Evolutionary conservation across 371 early-diverging fungal species (phyloP).

Genomic region (Mucor sp.): DNA sequence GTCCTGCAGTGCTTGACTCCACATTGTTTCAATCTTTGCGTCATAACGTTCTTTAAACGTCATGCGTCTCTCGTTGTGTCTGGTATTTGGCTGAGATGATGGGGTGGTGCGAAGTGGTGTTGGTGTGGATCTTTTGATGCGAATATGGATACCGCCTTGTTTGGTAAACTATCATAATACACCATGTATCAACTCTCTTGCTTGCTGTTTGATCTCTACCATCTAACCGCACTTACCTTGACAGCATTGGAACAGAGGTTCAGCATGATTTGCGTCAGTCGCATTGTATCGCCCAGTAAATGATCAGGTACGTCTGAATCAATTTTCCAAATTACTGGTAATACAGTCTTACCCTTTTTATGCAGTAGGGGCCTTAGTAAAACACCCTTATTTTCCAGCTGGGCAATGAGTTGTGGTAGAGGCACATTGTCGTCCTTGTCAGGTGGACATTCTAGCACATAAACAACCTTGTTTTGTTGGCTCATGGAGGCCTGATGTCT

Average conservation of each 20-base stretch:
- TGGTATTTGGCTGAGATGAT: slow-evolving; percentile 16
- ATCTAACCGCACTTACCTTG: too few species aligned
- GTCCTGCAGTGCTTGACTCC: slow-evolving; percentile 27
- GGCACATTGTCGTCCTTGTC: slow-evolving; percentile 56
- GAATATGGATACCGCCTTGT: slow-evolving; percentile 44
- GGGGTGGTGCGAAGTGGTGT: slow-evolving; percentile 26
- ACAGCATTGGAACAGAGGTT: slow-evolving; percentile 65
- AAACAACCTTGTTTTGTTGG: slow-evolving; percentile 47
- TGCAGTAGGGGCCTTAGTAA: slow-evolving; percentile 17
- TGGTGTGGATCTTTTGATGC: slow-evolving; percentile 39
- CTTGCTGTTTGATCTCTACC: too few species aligned
- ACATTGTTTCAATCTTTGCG: slow-evolving; percentile 53
- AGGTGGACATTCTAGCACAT: slow-evolving; percentile 56
- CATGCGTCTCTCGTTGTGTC: slow-evolving; percentile 33
- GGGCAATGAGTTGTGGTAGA: slow-evolving; percentile 34
- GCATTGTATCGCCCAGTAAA: slow-evolving; percentile 60
- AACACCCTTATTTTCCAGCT: slow-evolving; percentile 29
- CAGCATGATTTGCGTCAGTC: slow-evolving; percentile 58
- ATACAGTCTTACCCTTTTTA: slow-evolving; percentile 44
- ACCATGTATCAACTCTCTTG: too few species aligned
- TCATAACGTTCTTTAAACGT: slow-evolving; percentile 62
- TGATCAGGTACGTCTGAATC: slow-evolving; percentile 59
- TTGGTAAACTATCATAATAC: slow-evolving; percentile 48
- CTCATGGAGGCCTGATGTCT: slow-evolving; percentile 51
- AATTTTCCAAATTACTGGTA: slow-evolving; percentile 61